Base-by-base conservation (phyloP, 257 asterid species). In the Salvia splendens region DNA sequence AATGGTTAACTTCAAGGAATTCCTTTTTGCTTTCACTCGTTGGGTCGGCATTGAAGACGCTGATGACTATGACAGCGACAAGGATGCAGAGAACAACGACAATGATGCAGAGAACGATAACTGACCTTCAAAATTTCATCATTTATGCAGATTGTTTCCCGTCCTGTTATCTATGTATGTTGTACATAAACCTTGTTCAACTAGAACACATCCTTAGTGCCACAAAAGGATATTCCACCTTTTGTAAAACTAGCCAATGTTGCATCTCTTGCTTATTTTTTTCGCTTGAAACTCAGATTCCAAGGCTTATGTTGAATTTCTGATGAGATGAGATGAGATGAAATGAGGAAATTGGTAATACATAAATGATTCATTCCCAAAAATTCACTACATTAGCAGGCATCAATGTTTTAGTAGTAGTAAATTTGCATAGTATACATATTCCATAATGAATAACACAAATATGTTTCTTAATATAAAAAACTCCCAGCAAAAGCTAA, bases 1-100 rank as follows among this genome's bases (percentile, higher is more conserved):
- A 56, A 87, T 76, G 88, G 97, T 92, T 52, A 92, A 83, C 82
- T 86, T 92, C 85, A 87, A 89, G 75, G 98, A 92, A 65, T 92
- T 92, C 72, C 91, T 92, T 32, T 89, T 92, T 68, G 97, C 98
- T 69, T 89, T 89, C 68, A 92, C 97, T 11, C 79, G 76, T 40
- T 92, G 98, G 98, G 96, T 89, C 4, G 97, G 98, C 28, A 87
- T 92, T 4, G 96, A 83, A 71, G 95, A 85, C 6, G 59, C 11
- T 3, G 77, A 66, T 12, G 92, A 87, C 11, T 90, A 84, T 24
- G 30, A 24, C 0, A 89, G 72, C 12, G 86, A 61, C 28, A 68
- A 75, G 4, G 81, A 73, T 33, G 73, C 73, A 2, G 53, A 12
- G 15, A 70, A 15, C 12, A 91, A 83, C 0, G 91, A 73, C 28